A percentile compares a stretch with the other conserved stretches of the same genome.
Conservation (phyloP, 2,329 filamentous ascomycete species). For the Hymenotorrendiella dingleyae region DNA sequence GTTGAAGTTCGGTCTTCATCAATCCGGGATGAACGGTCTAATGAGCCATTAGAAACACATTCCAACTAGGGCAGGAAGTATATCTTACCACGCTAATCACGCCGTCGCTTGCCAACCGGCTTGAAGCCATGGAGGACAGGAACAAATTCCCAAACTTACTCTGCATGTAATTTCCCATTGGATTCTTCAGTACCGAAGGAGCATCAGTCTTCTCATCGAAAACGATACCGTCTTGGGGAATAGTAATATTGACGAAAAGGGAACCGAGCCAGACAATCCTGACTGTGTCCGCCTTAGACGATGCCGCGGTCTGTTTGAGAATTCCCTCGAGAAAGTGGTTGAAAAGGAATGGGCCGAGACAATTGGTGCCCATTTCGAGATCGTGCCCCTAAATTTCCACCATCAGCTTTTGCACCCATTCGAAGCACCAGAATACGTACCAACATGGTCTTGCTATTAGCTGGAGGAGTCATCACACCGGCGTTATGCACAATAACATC, state of each 20-base stretch:
- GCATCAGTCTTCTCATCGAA: conserved; percentile 22
- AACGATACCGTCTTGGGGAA: conserved; percentile 10
- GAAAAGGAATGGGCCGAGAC: conserved; percentile 19
- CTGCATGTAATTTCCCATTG: conserved; percentile 31
- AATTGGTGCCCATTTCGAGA: conserved; percentile 23
- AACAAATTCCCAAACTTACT: conserved; percentile 31
- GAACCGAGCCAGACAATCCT: conserved; percentile 30
- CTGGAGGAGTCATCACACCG: conserved; percentile 37
- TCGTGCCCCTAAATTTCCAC: conserved; percentile 18
- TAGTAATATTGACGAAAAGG: conserved; percentile 11
- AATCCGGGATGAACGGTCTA: conserved; percentile 36
- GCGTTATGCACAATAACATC: conserved; percentile 41
- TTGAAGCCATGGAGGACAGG: conserved; percentile 27
- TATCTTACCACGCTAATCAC: conserved; percentile 30
- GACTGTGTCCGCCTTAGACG: conserved; percentile 20
- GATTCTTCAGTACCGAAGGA: conserved; percentile 14
- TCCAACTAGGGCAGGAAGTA: too few relatives aligned
- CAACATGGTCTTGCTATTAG: conserved; percentile 33
- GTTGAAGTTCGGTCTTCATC: conserved; percentile 33
- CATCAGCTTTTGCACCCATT: background rate
- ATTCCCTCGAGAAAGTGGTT: conserved; percentile 20
- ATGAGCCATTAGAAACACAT: background rate
- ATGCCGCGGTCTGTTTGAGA: conserved; percentile 10
- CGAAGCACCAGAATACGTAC: conserved; percentile 8
- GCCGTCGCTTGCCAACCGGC: conserved; percentile 26